Evolutionary conservation across 306 rosid species (phyloP), one percentile per base, ranked within the genome.

Genomic region (Pyrus pyrifolia): DNA sequence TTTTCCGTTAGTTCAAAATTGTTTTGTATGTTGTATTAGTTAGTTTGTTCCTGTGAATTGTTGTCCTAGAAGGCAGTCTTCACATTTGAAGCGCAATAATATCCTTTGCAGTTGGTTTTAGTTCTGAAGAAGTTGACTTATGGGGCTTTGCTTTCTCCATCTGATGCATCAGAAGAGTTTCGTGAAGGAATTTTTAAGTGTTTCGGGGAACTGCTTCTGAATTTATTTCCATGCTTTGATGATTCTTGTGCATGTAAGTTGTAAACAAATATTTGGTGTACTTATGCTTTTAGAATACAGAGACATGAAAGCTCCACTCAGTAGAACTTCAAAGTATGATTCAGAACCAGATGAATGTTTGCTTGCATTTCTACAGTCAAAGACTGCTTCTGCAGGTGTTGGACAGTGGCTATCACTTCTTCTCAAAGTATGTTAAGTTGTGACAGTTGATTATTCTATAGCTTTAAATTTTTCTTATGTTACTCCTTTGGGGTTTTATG

Each of bases 321-420:
- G 73, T 71, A 51, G 74, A 76, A 81, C 82, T 49, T 78, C 84
- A 67, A 79, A 82, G 55, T 45, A 18, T 70, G 81, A 75, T 72
- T 85, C 83, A 72, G 91, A 87, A 76, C 82, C 93, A 84, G 81
- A 80, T 18, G 91, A 88, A 75, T 95, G 98, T 83, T 78, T 91
- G 76, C 92, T 92, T 80, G 85, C 89, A 77, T 95, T 89, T 82
- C 90, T 95, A 29, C 90, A 66, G 75, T 88, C 93, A 71, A 84
- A 90, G 81, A 71, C 81, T 83, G 96, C 97, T 19, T 90, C 96
- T 57, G 92, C 97, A 73, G 92, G 97, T 72, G 86, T 95, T 72
- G 98, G 98, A 61, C 98, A 95, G 78, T 95, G 97, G 97, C 85
- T 95, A 57, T 95, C 97, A 9, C 96, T 95, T 84, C 91, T 95